Evolutionary conservation across 345 rosid species (phyloP).

Genomic region (Pistacia vera): DNA sequence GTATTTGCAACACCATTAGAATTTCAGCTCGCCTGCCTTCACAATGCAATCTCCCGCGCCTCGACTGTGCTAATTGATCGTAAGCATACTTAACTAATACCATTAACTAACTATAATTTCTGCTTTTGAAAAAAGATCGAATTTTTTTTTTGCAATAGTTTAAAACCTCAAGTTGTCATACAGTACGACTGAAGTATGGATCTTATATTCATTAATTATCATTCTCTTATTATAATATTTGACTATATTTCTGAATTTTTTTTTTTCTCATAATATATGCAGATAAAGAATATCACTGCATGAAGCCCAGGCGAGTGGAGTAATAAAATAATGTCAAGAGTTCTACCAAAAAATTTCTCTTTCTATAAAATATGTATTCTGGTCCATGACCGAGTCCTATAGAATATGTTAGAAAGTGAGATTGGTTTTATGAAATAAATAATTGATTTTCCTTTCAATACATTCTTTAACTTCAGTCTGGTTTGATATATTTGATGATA

Average conservation of each 20-base stretch:
- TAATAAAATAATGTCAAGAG: neutral
- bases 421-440: neutral
- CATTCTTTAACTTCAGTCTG: neutral
- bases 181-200: neutral
- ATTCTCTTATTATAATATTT: neutral
- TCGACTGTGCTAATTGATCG: conserved; percentile 47
- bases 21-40: conserved; percentile 75
- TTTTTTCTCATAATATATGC: neutral
- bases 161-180: too few relatives aligned
- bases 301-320: neutral
- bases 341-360: neutral
- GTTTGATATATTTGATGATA: too few relatives aligned
- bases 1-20: conserved; percentile 83
- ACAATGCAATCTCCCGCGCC: conserved; percentile 64
- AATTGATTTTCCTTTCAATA: neutral
- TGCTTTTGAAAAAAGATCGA: too few relatives aligned
- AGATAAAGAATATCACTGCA: neutral
- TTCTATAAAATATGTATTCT: neutral
- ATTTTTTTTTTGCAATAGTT: too few relatives aligned
- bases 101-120: too few relatives aligned
- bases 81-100: neutral
- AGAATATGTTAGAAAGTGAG: neutral
- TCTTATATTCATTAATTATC: neutral
- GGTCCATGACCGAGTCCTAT: neutral
- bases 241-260: neutral